Evolutionary conservation across 345 rosid species (phyloP), one percentile per base, ranked within the genome.

Genomic region (Angophora floribunda): DNA sequence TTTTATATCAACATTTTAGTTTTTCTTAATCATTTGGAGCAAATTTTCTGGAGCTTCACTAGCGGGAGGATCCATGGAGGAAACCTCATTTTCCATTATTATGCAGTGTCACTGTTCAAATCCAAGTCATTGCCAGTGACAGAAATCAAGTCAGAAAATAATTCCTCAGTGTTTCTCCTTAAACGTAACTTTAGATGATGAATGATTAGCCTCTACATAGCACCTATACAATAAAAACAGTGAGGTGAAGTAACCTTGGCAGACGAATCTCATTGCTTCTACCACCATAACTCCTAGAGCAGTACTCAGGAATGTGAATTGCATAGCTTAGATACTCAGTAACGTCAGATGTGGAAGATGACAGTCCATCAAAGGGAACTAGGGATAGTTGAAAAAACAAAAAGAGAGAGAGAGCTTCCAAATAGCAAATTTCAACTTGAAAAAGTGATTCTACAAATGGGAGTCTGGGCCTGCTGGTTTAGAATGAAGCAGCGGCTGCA

Each of bases 401-500:
- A 16, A 63, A 67, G 16, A 65, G 17, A 30, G 19, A 63, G 9
- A 67, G 79, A 67, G 79, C 41, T 75, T 21, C 49, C 24, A 21
- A 75, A 21, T 75, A 6, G 28, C 49, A 75, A 36, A 19, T 36
- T 75, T 41, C 84, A 0, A 10, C 49, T 75, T 41, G 12, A 3
- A 75, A 9, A 9, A 10, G 65, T 10, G 65, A 75, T 75, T 75
- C 93, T 92, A 94, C 86, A 93, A 79, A 57, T 88, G 70, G 75
- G 93, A 82, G 41, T 93, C 94, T 41, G 94, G 92, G 79, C 94
- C 97, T 32, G 93, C 91, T 52, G 97, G 95, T 89, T 93, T 94
- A 32, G 96, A 93, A 91, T 95, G 95, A 52, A 97, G 94, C 88
- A 98, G 98, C 51, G 99, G 97, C 90, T 96, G 97, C 53, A 98